Evolutionary conservation across 129 eudicot genomes (phyloP).

Genomic region (Centrapalus pauciflorus): DNA sequence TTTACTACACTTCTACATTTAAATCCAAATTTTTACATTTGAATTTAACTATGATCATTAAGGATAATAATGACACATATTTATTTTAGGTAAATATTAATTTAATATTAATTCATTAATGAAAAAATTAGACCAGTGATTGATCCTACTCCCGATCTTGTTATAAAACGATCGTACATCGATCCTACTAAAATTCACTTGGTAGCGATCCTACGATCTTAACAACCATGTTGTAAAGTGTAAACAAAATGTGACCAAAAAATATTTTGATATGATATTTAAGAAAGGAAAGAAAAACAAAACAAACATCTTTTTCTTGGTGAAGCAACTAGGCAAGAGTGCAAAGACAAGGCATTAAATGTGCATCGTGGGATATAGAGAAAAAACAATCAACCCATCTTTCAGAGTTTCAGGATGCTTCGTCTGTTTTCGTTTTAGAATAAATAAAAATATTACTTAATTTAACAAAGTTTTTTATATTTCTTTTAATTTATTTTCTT

Average conservation of each 20-base stretch:
- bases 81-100: neutral
- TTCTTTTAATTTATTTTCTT: no score
- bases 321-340: no score
- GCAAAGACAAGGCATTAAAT: constrained; percentile 32
- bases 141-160: no score
- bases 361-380: constrained; percentile 20
- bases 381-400: constrained; percentile 3
- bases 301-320: constrained; percentile 36
- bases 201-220: no score
- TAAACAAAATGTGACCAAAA: no score
- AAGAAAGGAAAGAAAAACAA: constrained; percentile 2
- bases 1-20: no score
- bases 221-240: neutral
- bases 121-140: no score
- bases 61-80: neutral
- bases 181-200: no score
- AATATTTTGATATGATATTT: neutral
- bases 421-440: neutral
- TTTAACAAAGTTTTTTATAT: no score
- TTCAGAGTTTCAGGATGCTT: constrained; percentile 21
- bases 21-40: no score
- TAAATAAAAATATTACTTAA: neutral
- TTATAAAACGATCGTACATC: no score
- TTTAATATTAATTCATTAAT: no score
- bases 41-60: neutral